These are phyloP conservation scores for Tuber umbilicatum DNA, from an alignment of 495 filamentous ascomycete species.

Conservation along the genomic window DNA sequence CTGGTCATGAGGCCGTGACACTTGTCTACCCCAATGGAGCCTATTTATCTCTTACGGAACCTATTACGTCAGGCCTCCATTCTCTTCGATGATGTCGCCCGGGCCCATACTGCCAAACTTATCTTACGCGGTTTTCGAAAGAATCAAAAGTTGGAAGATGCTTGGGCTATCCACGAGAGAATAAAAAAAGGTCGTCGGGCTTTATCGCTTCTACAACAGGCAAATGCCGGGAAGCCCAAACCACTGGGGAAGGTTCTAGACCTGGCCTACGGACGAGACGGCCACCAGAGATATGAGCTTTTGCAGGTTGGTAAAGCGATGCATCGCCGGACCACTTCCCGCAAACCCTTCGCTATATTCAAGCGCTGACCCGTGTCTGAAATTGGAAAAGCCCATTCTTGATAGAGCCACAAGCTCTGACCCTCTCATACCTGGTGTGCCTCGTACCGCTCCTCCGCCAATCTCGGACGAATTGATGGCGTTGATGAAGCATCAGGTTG, in stretches of 20 bases:
- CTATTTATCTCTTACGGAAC: constrained; percentile 63
- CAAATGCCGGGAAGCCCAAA: constrained; percentile 58
- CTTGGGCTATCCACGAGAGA: constrained; percentile 18
- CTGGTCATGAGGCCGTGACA: not conserved
- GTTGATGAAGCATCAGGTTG: constrained; percentile 36
- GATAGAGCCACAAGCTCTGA: constrained; percentile 21
- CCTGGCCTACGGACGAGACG: constrained; percentile 66
- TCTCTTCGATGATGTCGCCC: constrained; percentile 67
- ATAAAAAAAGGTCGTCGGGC: constrained; percentile 43
- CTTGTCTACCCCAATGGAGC: constrained; percentile 40
- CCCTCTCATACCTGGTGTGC: constrained; percentile 26
- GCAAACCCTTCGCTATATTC: constrained; percentile 1
- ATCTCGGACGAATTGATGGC: constrained; percentile 27
- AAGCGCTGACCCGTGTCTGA: constrained; percentile 13
- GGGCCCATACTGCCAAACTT: constrained; percentile 53
- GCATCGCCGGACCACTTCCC: constrained; percentile 35
- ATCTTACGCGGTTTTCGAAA: constrained; percentile 53
- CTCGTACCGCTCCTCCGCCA: constrained; percentile 24
- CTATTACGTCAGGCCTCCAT: constrained; percentile 80
- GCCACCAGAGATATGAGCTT: constrained; percentile 60
- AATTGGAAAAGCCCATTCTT: constrained; percentile 22
- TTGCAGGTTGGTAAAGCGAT: constrained; percentile 48
- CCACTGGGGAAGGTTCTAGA: constrained; percentile 60
- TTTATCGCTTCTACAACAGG: constrained; percentile 49
- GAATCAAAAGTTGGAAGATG: constrained; percentile 27